Evolutionary conservation across 441 rosid genomes (phyloP), one percentile per base, ranked within the genome.

Genomic region (Aleurites moluccanus): DNA sequence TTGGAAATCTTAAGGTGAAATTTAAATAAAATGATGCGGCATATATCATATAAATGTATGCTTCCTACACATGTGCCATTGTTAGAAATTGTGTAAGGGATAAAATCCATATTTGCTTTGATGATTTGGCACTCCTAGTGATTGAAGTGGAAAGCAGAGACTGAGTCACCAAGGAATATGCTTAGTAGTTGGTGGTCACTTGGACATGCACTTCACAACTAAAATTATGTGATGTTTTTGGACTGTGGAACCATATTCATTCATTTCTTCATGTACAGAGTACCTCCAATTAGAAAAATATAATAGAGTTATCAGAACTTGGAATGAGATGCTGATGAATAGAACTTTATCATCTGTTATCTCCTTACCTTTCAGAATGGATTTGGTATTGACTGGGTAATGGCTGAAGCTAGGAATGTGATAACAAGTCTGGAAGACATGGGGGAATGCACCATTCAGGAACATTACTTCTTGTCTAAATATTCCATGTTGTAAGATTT

Each of bases 251-350:
- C 2, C 65, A 40, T 25, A 28, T 71, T 21, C 40, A 30, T 44
- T 25, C 55, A 44, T 72, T 71, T 65, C 53, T 42, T 47, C 23
- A 59, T 18, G 42, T 42, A 49, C 38, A 44, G 20, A 44, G 38
- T 72, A 27, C 10, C 64, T 20, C 15, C 52, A 60, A 47, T 42
- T 45, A 18, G 67, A 25, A 47, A 45, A 16, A 14, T 13, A 20
- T 13, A 1, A 65, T 65, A 67, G 70, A 53, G 27, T n/a, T 67
- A 15, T 44, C 56, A 25, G n/a, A 67, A 67, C 71, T 27, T 49
- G 59, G 59, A 25, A 50, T 11, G 62, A 21, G 62, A 57, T 57
- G 33, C n/a, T n/a, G n/a, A n/a, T n/a, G n/a, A n/a, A n/a, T n/a
- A n/a, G n/a, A n/a, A n/a, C n/a, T n/a, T n/a, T n/a, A 55, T 55